A percentile compares a stretch with the other conserved stretches of the same genome.
Evolutionary conservation across 257 asterid genomes (phyloP).

Genomic region (Solanum habrochaites): DNA sequence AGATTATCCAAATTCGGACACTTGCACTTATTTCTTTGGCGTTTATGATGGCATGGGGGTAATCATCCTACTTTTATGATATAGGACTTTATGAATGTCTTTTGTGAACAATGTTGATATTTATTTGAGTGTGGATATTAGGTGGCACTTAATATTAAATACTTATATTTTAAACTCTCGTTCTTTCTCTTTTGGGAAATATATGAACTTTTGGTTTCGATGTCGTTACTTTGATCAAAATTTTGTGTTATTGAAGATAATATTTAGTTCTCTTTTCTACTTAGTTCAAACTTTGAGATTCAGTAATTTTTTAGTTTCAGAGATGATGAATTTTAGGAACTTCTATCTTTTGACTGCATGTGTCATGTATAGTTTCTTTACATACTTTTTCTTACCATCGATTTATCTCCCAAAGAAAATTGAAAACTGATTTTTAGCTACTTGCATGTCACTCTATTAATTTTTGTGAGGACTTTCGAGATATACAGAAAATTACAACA

Average conservation of each 20-base stretch:
- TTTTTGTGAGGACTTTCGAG: no score
- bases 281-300: background rate
- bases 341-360: background rate
- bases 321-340: background rate
- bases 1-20: conserved; percentile 65
- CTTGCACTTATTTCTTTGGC: conserved; percentile 55
- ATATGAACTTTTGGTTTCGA: background rate
- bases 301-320: background rate
- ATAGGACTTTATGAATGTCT: background rate
- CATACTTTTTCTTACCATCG: background rate
- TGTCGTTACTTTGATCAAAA: background rate
- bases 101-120: background rate
- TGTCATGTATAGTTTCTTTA: background rate
- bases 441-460: no score
- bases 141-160: background rate
- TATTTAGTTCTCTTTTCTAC: background rate
- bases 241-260: background rate
- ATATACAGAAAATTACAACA: no score
- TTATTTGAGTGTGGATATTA: background rate
- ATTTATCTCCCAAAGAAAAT: no score
- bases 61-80: conserved; percentile 11
- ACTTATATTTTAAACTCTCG: background rate
- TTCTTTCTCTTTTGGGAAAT: background rate
- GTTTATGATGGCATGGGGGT: conserved; percentile 99
- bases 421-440: no score